Conservation (phyloP, 257 asterid genomes). For the Fraxinus excelsior region DNA sequence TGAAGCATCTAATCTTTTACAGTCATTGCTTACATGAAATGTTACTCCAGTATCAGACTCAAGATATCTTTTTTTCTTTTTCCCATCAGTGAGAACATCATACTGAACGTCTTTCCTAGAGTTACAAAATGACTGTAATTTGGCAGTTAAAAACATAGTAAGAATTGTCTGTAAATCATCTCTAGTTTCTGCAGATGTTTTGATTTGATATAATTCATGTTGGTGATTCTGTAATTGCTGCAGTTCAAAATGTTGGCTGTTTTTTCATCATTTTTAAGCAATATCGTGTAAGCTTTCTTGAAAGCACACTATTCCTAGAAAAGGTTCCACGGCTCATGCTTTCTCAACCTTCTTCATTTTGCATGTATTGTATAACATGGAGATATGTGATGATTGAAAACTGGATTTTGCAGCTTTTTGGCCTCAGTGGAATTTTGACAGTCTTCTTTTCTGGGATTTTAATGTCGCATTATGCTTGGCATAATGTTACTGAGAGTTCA, state of each 20-base stretch:
- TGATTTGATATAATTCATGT: not conserved
- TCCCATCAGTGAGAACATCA: not conserved
- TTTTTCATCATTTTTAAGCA: not conserved
- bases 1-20: not conserved
- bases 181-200: not conserved
- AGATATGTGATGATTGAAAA: slow-evolving; percentile 4
- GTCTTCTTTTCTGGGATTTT: slow-evolving; percentile 87
- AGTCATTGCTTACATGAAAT: not conserved
- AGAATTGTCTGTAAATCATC: not conserved
- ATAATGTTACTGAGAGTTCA: slow-evolving; percentile 82
- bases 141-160: not conserved
- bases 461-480: slow-evolving; percentile 98
- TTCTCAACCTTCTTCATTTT: not conserved
- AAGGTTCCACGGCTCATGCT: not conserved
- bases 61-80: not conserved
- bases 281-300: slow-evolving; percentile 7
- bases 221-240: not conserved
- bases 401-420: slow-evolving; percentile 45
- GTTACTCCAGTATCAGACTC: not conserved
- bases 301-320: not conserved
- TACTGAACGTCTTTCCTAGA: not conserved
- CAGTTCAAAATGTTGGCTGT: not conserved
- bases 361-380: not conserved
- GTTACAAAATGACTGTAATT: not conserved
- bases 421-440: slow-evolving; percentile 86